Percentiles rank a stretch among this genome's conserved stretches.
These are phyloP conservation scores for Wickerhamomyces hampshirensis DNA, from an alignment of 805 yeast species.

Conservation along the genomic window DNA sequence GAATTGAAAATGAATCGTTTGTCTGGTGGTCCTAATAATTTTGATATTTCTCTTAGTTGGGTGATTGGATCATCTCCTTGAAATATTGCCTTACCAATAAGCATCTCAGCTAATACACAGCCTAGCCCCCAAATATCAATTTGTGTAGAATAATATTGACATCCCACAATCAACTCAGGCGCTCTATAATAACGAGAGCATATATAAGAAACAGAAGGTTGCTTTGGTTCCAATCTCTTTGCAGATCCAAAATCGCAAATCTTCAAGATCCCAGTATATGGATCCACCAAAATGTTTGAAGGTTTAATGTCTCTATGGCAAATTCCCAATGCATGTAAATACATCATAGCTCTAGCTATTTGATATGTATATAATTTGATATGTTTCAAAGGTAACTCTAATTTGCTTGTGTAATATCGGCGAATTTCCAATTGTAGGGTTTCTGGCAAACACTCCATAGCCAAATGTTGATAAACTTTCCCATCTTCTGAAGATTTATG, in stretches of 20 bases:
- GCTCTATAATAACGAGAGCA: conserved; percentile 96
- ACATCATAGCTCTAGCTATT: conserved; percentile 78
- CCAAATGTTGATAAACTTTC: conserved; percentile 71
- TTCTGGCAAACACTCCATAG: conserved; percentile 85
- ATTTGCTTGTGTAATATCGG: conserved; percentile 54
- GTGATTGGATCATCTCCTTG: conserved; percentile 88
- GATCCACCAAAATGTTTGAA: conserved; percentile 74
- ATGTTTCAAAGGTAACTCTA: conserved; percentile 65
- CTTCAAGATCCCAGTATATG: conserved; percentile 58
- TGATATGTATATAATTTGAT: conserved; percentile 76
- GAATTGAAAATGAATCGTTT: conserved; percentile 65
- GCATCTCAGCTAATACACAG: conserved; percentile 93
- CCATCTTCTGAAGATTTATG: conserved; percentile 59
- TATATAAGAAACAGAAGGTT: conserved; percentile 90
- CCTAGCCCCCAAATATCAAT: conserved; percentile 98
- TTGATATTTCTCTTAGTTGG: conserved; percentile 87
- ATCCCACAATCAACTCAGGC: conserved; percentile 92
- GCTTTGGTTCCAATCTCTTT: conserved; percentile 68
- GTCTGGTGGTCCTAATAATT: conserved; percentile 85
- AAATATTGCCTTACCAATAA: conserved; percentile 88
- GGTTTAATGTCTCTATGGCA: conserved; percentile 86
- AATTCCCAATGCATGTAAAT: conserved; percentile 73
- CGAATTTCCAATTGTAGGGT: conserved; percentile 74
- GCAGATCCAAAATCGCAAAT: conserved; percentile 88
- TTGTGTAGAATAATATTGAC: conserved; percentile 79